Evolutionary conservation across 1,139 yeast species (phyloP), one percentile per base, ranked within the genome.

Genomic region (Saccharomyces hybrid): DNA sequence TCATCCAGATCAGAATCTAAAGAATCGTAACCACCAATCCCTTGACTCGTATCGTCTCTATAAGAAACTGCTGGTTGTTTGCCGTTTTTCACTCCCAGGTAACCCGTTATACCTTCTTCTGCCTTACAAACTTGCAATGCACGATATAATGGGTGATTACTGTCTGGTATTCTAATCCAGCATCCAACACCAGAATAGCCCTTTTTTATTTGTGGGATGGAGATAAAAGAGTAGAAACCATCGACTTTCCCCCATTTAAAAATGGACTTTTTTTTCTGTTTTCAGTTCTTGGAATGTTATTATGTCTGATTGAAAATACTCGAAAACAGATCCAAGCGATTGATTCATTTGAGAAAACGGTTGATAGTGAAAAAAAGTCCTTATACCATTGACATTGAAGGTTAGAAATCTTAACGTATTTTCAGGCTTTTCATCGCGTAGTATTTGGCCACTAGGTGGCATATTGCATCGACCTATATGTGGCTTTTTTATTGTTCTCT

Each of bases 111-210:
- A 0, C 99, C 99, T 67, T 91, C 96, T 69, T 93, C 99, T 0
- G 95, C 97, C 59, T 79, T 81, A 1, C 78, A 56, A 1, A 89
- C 88, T 2, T 78, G 72, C 42, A 85, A 63, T 12, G 76, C 64
- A 34, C 68, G 63, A 60, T 68, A 64, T 38, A 78, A 59, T 0
- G 78, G 68, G 41, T 83, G 85, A 6, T 62, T 63, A 0, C 64
- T 68, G 0, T 59, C 59, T 0, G 85, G 83, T 2, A 74, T 66
- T 59, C 90, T 73, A 2, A 91, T 81, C 70, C 88, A 91, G 2
- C 93, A 78, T 0, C 91, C 96, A 1, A 93, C 98, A 0, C 99
- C 99, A 58, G 95, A 82, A 68, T 93, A 93, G 0, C 98, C 98
- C 66, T 83, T 86, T 64, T 81, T 83, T 2, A 66, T 57, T 9